phyloP scores from a whole-genome alignment of 2,329 filamentous ascomycete species.

The Geosmithia flava region DNA sequence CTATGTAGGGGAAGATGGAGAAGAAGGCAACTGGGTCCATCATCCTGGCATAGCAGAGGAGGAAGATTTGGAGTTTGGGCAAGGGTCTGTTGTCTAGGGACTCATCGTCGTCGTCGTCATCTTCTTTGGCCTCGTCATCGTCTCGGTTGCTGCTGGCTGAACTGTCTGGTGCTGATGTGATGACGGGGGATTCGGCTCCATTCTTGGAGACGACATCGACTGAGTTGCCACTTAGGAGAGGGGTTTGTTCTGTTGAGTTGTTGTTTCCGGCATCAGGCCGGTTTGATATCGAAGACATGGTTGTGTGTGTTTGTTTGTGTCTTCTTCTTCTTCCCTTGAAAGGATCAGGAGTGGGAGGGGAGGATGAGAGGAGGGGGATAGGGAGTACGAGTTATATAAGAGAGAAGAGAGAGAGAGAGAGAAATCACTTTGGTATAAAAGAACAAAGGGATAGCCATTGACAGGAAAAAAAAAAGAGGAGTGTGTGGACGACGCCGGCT shows the following conservation, averaged over 20 bases:
- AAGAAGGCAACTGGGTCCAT: constrained; percentile 76
- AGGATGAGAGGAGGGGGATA: too few relatives aligned
- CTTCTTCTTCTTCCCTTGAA: too few relatives aligned
- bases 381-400: too few relatives aligned
- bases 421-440: too few relatives aligned
- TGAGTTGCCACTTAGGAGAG: constrained; percentile 1
- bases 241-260: constrained; percentile 1
- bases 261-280: background rate
- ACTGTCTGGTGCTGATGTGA: background rate
- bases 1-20: constrained; percentile 70
- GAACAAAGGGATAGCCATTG: too few relatives aligned
- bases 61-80: constrained; percentile 50
- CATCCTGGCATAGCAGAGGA: constrained; percentile 61
- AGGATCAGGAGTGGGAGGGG: background rate
- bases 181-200: constrained; percentile 1
- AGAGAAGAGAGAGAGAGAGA: too few relatives aligned
- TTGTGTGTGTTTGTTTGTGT: background rate
- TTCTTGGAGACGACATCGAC: constrained; percentile 1
- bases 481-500: too few relatives aligned
- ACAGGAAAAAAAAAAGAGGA: too few relatives aligned
- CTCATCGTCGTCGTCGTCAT: background rate
- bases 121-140: background rate
- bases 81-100: constrained; percentile 29
- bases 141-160: background rate
- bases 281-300: background rate